A percentile compares a stretch with the other conserved stretches of the same genome.
Conservation (phyloP, 2,329 filamentous ascomycete genomes). For the Claviceps pusilla region DNA sequence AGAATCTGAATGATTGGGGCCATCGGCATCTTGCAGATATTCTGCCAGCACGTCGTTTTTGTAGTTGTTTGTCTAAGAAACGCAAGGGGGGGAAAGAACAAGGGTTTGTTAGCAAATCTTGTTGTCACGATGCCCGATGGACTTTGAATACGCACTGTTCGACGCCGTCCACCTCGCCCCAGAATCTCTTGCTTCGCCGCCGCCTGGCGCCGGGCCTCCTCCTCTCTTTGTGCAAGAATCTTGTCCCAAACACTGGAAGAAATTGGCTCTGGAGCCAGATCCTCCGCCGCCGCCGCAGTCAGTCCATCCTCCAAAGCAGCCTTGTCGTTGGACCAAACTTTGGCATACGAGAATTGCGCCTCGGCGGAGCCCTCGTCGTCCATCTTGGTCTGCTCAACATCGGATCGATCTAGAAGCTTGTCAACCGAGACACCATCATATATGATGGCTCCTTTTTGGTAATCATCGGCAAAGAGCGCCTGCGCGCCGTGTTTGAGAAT, state of each 20-base stretch:
- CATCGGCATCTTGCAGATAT: constrained; percentile 13
- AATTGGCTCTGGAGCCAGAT: constrained; percentile 37
- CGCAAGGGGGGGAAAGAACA: background rate
- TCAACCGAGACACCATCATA: constrained; percentile 79
- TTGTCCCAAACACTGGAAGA: constrained; percentile 73
- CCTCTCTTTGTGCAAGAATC: constrained; percentile 72
- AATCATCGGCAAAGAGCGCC: constrained; percentile 67
- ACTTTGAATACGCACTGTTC: constrained; percentile 21
- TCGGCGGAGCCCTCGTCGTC: constrained; percentile 52
- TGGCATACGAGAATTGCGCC: constrained; percentile 74
- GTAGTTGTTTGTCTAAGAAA: constrained; percentile 20
- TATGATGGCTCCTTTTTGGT: constrained; percentile 54
- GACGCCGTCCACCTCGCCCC: constrained; percentile 68
- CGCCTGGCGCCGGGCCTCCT: constrained; percentile 57
- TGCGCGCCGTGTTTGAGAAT: constrained; percentile 79
- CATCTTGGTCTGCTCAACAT: constrained; percentile 56
- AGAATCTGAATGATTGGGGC: constrained; percentile 16
- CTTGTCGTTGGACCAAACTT: constrained; percentile 80
- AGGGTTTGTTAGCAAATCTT: background rate
- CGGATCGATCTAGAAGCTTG: constrained; percentile 73
- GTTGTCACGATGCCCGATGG: background rate
- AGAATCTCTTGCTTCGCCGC: constrained; percentile 56
- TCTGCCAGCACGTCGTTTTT: constrained; percentile 13
- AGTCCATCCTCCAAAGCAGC: constrained; percentile 50
- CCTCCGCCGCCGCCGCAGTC: constrained; percentile 30